phyloP scores from a whole-genome alignment of 73 alveolate species.

The Durusdinium trenchii region DNA sequence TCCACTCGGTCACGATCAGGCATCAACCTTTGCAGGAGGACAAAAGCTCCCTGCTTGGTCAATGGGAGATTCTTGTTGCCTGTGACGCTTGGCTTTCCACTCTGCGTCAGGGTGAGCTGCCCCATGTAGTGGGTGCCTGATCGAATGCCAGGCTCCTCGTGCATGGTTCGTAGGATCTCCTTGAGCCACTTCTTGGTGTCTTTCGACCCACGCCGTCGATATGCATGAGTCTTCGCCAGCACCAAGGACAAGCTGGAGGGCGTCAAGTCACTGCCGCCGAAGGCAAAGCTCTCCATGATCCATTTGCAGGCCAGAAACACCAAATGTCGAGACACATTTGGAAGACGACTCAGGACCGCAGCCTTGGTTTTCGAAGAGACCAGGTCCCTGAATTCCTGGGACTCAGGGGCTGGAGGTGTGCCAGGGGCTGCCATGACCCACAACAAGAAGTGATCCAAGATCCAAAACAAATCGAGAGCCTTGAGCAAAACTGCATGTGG shows the following conservation, averaged over 20 bases:
- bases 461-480: too few species aligned
- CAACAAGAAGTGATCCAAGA: too few species aligned
- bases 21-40: neutral
- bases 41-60: neutral
- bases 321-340: too few species aligned
- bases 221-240: neutral
- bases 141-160: neutral
- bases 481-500: too few species aligned
- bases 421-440: too few species aligned
- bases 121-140: neutral
- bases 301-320: too few species aligned
- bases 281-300: neutral
- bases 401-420: too few species aligned
- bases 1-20: neutral
- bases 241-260: neutral
- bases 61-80: neutral
- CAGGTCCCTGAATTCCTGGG: too few species aligned
- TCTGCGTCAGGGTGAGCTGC: neutral
- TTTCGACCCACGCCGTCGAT: neutral
- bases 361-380: too few species aligned
- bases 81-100: neutral
- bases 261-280: neutral
- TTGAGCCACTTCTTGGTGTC: neutral
- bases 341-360: too few species aligned
- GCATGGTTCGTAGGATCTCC: neutral